Conservation (phyloP, 495 filamentous ascomycete species). For the Melanomma pulvis-pyrius region DNA sequence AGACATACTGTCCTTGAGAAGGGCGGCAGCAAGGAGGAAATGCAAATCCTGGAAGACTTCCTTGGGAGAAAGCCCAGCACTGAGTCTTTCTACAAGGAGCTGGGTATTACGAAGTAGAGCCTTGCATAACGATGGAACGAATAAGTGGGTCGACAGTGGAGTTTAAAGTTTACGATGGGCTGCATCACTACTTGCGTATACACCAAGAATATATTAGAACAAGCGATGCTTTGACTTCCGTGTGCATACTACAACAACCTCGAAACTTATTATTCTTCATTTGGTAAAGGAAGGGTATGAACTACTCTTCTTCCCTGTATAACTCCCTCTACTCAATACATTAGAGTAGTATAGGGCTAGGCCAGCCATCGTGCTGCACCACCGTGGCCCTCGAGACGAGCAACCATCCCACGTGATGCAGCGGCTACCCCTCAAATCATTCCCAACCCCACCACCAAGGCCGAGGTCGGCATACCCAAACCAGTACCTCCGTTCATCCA, state of each 20-base stretch:
- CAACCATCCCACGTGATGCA: not conserved
- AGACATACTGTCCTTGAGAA: conserved; percentile 73
- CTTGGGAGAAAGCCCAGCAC: conserved; percentile 70
- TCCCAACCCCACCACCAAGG: not conserved
- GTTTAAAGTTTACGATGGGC: not conserved
- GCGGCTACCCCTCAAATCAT: not conserved
- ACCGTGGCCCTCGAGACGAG: not conserved
- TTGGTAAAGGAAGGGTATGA: no score
- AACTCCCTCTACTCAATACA: no score
- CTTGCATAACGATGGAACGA: no score
- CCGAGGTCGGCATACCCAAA: conserved; percentile 12
- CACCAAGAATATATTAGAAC: no score
- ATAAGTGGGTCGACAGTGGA: not conserved
- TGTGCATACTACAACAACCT: no score
- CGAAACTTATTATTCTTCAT: no score
- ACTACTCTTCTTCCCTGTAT: no score
- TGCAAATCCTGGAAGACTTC: conserved; percentile 72
- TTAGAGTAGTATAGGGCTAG: no score
- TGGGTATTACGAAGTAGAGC: conserved; percentile 55
- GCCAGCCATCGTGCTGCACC: no score
- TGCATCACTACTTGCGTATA: not conserved
- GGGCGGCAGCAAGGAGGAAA: conserved; percentile 74
- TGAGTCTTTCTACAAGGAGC: conserved; percentile 74
- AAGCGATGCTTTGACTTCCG: no score
- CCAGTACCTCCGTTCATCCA: conserved; percentile 23